These are phyloP conservation scores for Plantago coronopus DNA, from an alignment of 305 asterid species.

Conservation along the genomic window DNA sequence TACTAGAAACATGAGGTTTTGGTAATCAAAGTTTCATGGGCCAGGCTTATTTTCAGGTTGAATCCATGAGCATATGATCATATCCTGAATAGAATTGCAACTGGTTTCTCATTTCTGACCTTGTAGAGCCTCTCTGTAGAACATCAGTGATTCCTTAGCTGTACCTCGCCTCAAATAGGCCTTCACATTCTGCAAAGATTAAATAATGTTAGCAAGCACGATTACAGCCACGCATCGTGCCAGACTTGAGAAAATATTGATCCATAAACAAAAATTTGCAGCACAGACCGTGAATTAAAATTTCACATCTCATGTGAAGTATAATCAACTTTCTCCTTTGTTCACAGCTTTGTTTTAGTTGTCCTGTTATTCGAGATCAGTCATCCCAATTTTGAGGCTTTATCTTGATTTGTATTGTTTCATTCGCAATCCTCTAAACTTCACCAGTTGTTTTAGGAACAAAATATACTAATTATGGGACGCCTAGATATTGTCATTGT, in stretches of 20 bases:
- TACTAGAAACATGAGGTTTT: not conserved
- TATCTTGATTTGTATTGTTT: not conserved
- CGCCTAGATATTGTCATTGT: not conserved
- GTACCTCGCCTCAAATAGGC: slow-evolving; percentile 89
- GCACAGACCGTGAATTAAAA: not conserved
- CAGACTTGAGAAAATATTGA: slow-evolving; percentile 3
- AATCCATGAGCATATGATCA: slow-evolving; percentile 11
- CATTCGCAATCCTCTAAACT: not conserved
- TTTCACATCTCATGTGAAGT: no score
- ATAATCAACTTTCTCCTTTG: not conserved
- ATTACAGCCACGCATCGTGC: slow-evolving; percentile 14
- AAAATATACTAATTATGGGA: not conserved
- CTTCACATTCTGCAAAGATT: slow-evolving; percentile 60
- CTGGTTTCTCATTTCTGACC: slow-evolving; percentile 50
- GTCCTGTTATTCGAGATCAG: not conserved
- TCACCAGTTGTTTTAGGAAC: not conserved
- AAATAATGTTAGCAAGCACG: not conserved
- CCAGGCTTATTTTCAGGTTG: not conserved
- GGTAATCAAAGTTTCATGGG: not conserved
- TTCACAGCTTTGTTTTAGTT: not conserved
- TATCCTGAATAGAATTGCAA: not conserved
- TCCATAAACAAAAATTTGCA: not conserved
- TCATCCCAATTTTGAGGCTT: not conserved
- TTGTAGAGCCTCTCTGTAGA: slow-evolving; percentile 79
- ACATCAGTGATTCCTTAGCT: slow-evolving; percentile 70